These are phyloP conservation scores for Coniferiporia weirii DNA, from an alignment of 1,284 basidiomycete species.

Conservation along the genomic window DNA sequence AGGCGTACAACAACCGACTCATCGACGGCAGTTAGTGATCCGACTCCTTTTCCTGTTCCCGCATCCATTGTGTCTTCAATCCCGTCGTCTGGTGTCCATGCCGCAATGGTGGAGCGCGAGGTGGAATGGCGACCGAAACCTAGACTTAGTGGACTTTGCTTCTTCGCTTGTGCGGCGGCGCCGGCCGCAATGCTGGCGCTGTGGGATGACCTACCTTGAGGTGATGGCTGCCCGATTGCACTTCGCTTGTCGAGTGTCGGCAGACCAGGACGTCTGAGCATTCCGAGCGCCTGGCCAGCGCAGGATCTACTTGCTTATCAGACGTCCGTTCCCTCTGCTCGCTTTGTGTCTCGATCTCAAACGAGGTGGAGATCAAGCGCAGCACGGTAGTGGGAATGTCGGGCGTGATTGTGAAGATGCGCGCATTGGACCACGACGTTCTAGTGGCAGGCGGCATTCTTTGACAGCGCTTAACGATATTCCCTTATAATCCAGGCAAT, in stretches of 20 bases:
- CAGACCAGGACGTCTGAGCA: constrained; percentile 2
- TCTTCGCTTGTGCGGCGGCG: background rate
- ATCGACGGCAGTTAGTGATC: constrained; percentile 99
- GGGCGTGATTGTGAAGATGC: background rate
- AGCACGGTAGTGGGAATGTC: background rate
- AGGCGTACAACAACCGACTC: constrained; percentile 96
- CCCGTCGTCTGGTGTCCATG: background rate
- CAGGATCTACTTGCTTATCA: background rate
- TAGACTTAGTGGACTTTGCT: background rate
- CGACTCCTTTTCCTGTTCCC: constrained; percentile 14
- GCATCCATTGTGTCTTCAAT: background rate
- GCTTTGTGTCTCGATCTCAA: background rate
- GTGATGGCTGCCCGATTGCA: background rate
- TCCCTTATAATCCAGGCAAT: background rate
- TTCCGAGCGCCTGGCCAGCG: constrained; percentile 16
- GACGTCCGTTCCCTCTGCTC: constrained; percentile 2
- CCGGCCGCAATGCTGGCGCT: background rate
- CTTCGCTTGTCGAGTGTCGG: background rate
- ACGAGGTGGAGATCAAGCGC: background rate
- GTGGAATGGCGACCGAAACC: background rate
- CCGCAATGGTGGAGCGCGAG: background rate
- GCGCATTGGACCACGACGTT: background rate
- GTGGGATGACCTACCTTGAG: background rate
- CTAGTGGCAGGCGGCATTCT: background rate
- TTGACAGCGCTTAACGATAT: background rate